Evolutionary conservation across 805 yeast genomes (phyloP).

Genomic region (Candida coleopterorum): DNA sequence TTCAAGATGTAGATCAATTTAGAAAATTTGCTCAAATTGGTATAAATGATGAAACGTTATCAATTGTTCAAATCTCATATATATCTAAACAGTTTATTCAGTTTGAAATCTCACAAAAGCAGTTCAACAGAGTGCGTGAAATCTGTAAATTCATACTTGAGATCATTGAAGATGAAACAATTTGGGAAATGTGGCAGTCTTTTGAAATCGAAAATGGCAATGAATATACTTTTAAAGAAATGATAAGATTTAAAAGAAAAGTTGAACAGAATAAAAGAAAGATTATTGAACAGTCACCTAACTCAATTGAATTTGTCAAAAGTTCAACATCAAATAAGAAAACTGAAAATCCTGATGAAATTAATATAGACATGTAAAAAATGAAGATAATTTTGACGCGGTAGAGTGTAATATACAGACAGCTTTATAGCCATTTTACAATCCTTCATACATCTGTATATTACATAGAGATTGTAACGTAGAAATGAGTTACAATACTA

Average conservation of each 20-base stretch:
- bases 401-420: too few species aligned
- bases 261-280: not conserved
- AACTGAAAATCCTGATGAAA: slow-evolving; percentile 51
- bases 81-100: slow-evolving; percentile 52
- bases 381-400: too few species aligned
- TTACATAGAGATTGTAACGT: too few species aligned
- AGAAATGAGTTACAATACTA: too few species aligned
- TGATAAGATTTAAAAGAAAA: slow-evolving; percentile 57
- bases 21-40: slow-evolving; percentile 42
- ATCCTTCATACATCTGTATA: too few species aligned
- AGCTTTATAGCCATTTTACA: too few species aligned
- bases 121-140: slow-evolving; percentile 58
- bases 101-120: slow-evolving; percentile 51
- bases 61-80: slow-evolving; percentile 36
- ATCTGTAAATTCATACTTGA: slow-evolving; percentile 41
- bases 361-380: slow-evolving; percentile 47
- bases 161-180: slow-evolving; percentile 11
- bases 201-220: slow-evolving; percentile 73
- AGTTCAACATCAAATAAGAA: slow-evolving; percentile 15
- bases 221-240: slow-evolving; percentile 66
- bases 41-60: slow-evolving; percentile 36
- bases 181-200: slow-evolving; percentile 67
- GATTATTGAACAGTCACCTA: slow-evolving; percentile 13
- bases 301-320: slow-evolving; percentile 47
- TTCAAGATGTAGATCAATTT: slow-evolving; percentile 14